phyloP scores from a whole-genome alignment of 192 early-diverging fungal genomes.

The Dispira parvispora region DNA sequence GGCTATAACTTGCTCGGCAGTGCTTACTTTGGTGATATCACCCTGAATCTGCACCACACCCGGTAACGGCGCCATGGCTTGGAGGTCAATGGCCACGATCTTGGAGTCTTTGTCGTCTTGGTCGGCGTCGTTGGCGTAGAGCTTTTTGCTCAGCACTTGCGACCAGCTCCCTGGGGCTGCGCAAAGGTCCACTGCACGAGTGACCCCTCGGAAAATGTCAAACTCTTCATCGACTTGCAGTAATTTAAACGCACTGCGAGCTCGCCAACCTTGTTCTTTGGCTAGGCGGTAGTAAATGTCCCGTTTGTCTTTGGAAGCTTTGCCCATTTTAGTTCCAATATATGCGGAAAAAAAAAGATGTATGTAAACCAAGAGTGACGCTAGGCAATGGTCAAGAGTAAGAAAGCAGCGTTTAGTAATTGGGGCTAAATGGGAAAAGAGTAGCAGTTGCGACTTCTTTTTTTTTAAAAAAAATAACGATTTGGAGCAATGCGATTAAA shows the following conservation, averaged over 20 bases:
- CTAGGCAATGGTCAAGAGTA: background rate
- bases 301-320: conserved; percentile 82
- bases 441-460: background rate
- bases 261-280: conserved; percentile 96
- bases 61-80: conserved; percentile 87
- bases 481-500: conserved; percentile 4
- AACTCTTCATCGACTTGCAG: conserved; percentile 94
- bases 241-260: conserved; percentile 92
- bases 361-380: background rate
- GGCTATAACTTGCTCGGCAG: conserved; percentile 76
- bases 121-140: conserved; percentile 18
- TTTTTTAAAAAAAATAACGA: background rate
- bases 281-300: conserved; percentile 94
- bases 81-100: conserved; percentile 90
- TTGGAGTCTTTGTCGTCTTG: conserved; percentile 30
- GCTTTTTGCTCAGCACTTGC: conserved; percentile 63
- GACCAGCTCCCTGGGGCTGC: conserved; percentile 97
- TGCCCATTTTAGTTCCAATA: conserved; percentile 38
- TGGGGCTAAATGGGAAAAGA: too few relatives aligned
- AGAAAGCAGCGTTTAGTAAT: background rate
- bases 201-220: conserved; percentile 74
- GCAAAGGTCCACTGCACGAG: conserved; percentile 85
- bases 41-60: conserved; percentile 94
- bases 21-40: conserved; percentile 90
- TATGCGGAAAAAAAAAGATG: background rate